Evolutionary conservation across 345 rosid species (phyloP), one percentile per base, ranked within the genome.

Genomic region (Eucalyptus camaldulensis): DNA sequence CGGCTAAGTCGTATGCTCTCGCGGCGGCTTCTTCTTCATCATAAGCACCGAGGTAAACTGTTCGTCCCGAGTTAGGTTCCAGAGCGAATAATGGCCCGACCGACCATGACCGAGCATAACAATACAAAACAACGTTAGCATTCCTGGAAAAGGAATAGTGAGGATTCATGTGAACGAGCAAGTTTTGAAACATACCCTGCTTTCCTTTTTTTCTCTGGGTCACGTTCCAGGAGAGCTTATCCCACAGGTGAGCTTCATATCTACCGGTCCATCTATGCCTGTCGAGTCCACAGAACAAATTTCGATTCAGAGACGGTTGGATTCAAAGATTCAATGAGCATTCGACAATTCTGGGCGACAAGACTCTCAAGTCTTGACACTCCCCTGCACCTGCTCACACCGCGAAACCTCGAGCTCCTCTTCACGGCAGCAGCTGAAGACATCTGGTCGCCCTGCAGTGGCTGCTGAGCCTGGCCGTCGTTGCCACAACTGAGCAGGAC

Each of bases 241-340:
- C 97, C 97, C 97, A 95, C 90, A 95, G 80, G 87, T 94, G 97
- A 58, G 97, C 97, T 91, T 94, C 97, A 69, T 89, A 95, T 87
- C 97, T 88, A 9, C 95, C 95, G 16, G 96, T 95, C 96, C 94
- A 95, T 50, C 97, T 87, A 87, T 95, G 97, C 72, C 97, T 94
- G 93, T 54, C 43, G 88, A 65, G 27, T 49, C 88, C 62, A 83
- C 45, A 80, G 49, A 88, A 88, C 45, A 76, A 40, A 40, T 76
- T 37, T 76, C 14, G 47, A 40, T 21, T 51, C 83, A 83, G 88
- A 88, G 31, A 83, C 43, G 43, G 27, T 62, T 62, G 22, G 29
- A 60, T 14, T 58, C 29, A 15, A 9, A 47, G 31, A 65, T 40
- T 53, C 72, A 6, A 29, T 31, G 54, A 81, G 44, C 29, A 44